A percentile compares a stretch with the other conserved stretches of the same genome.
Conservation (phyloP, 1,284 basidiomycete genomes). For the Heterobasidion parviporum region DNA sequence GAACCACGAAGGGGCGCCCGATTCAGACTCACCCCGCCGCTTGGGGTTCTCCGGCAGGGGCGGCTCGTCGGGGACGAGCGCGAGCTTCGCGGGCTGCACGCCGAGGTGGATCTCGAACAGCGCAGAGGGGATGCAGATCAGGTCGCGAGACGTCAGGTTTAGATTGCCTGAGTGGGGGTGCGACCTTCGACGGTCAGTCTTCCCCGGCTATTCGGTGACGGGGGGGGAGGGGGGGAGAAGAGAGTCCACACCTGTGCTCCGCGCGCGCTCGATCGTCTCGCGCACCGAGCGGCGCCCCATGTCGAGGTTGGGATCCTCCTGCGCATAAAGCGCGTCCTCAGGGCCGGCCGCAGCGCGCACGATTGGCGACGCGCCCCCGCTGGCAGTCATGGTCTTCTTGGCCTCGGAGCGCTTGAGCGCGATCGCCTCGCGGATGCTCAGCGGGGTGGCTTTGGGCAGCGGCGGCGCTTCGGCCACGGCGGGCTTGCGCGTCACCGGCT, state of each 20-base stretch:
- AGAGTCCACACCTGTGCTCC: slow-evolving; percentile 54
- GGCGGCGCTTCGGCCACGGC: slow-evolving; percentile 17
- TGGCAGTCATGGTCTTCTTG: slow-evolving; percentile 40
- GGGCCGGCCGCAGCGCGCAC: slow-evolving; percentile 18
- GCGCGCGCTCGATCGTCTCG: slow-evolving; percentile 68
- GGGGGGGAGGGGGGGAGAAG: not conserved
- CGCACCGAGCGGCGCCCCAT: slow-evolving; percentile 62
- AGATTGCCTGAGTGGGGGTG: slow-evolving; percentile 44
- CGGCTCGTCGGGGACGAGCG: slow-evolving; percentile 55
- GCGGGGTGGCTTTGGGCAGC: slow-evolving; percentile 20
- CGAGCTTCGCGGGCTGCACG: slow-evolving; percentile 55
- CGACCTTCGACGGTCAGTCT: slow-evolving; percentile 33
- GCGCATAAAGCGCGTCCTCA: slow-evolving; percentile 32
- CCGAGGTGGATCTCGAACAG: slow-evolving; percentile 76
- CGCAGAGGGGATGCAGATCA: slow-evolving; percentile 64
- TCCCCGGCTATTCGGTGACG: slow-evolving; percentile 10
- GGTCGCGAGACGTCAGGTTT: slow-evolving; percentile 62
- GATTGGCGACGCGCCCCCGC: slow-evolving; percentile 17
- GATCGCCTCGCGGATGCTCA: slow-evolving; percentile 67
- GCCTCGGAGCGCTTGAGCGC: slow-evolving; percentile 67
- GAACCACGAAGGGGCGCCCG: slow-evolving; percentile 57
- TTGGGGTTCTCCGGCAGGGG: slow-evolving; percentile 31
- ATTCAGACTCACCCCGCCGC: slow-evolving; percentile 20
- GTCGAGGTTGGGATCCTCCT: slow-evolving; percentile 33
- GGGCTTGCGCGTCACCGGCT: slow-evolving; percentile 4